Base-by-base conservation (phyloP, 768 basidiomycete genomes). In the Russula brevipes region DNA sequence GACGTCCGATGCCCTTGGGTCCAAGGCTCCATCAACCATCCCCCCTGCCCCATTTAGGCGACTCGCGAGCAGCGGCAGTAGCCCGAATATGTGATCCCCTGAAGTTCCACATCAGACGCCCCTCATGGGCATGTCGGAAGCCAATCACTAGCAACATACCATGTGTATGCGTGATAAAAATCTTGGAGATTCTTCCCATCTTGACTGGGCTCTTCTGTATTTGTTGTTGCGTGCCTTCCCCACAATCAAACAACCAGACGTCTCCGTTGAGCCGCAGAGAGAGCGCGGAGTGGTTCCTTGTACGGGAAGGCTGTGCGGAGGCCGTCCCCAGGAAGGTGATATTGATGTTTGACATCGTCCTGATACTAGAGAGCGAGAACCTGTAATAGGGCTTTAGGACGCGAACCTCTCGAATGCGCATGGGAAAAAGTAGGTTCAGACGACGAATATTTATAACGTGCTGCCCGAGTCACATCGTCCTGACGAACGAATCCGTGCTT, bases 101-200 rank as follows among this genome's bases (percentile, higher is more conserved):
- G 69, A 38, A 7, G n/a, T 64, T 46, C 44, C 36, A 47, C 11
- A 24, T 33, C 11, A 33, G 38, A 31, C 39, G 31, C 24, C 52
- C 33, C 60, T 47, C 65, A 35, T 50, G 35, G 19, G n/a, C 12
- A 49, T 38, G n/a, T 35, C 5, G 41, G 39, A 24, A n/a, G 2
- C 66, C 41, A 31, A 39, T 45, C 19, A 17, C 19, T 36, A 8
- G 9, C 12, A 31, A 69, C 76, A 39, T 60, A 90, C 92, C 91
- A 75, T 94, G 93, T 0, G 88, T 88, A 74, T 95, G 93, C 1
- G 93, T 94, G 63, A 94, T 85, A 72, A 94, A 93, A 33, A 95
- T 83, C 73, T 91, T 92, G 63, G 82, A 80, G 53, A 94, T 86
- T 70, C 73, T 86, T 36, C 89, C 86, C 85, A 91, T 87, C 73